These are phyloP conservation scores for Globisporangium rhizosaccharum DNA, from an alignment of 352 stramenopile species.

Conservation along the genomic window DNA sequence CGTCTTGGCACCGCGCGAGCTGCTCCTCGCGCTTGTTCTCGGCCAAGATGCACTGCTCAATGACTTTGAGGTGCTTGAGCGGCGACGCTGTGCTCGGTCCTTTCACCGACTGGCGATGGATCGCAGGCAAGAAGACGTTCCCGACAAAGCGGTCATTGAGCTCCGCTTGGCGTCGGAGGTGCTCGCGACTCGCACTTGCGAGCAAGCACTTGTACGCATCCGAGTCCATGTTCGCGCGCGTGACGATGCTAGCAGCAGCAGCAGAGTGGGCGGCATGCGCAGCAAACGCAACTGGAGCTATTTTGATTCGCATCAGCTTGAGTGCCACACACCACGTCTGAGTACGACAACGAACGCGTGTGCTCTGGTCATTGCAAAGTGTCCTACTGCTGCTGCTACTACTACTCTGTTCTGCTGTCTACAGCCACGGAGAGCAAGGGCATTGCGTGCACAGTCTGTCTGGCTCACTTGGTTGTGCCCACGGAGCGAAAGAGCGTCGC, in stretches of 20 bases:
- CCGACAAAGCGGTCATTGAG: constrained; percentile 44
- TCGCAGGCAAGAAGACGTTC: constrained; percentile 60
- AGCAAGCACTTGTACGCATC: constrained; percentile 52
- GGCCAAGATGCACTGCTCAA: constrained; percentile 67
- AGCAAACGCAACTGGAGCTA: too few relatives aligned
- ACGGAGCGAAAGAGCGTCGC: constrained; percentile 37
- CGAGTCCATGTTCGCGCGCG: constrained; percentile 11
- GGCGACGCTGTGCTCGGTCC: constrained; percentile 17
- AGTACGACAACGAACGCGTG: too few relatives aligned
- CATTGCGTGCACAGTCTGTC: not conserved
- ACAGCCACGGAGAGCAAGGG: not conserved
- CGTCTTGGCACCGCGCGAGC: constrained; percentile 41
- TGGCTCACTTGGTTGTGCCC: constrained; percentile 1
- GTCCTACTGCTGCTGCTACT: too few relatives aligned
- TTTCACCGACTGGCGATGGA: constrained; percentile 22
- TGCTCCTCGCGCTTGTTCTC: constrained; percentile 64
- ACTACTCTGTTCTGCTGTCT: not conserved
- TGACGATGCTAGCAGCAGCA: too few relatives aligned
- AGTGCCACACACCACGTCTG: too few relatives aligned
- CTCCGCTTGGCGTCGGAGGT: constrained; percentile 30
- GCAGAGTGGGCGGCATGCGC: too few relatives aligned
- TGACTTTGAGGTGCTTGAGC: constrained; percentile 58
- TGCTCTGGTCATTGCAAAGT: too few relatives aligned
- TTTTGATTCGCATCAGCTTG: not conserved
- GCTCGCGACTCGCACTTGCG: constrained; percentile 32